Evolutionary conservation across 306 rosid species (phyloP).

Genomic region (Quercus bicolor): DNA sequence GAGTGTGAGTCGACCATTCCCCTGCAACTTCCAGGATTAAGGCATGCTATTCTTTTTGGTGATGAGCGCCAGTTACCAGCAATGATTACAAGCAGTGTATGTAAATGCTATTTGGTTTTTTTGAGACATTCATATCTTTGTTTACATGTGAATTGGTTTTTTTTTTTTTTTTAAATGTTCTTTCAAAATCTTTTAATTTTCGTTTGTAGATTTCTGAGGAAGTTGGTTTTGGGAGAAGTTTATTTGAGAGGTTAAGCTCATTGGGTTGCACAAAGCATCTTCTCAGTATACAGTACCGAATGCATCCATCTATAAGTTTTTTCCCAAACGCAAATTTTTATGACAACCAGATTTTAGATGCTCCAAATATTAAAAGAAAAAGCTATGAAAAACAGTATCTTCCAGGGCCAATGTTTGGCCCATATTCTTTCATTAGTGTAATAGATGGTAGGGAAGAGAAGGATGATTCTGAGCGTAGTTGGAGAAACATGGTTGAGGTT

Average conservation of each 20-base stretch:
- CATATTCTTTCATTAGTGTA: conserved; percentile 74
- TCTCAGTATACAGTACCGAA: conserved; percentile 66
- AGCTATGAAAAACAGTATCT: conserved; percentile 50
- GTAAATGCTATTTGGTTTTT: conserved; percentile 1
- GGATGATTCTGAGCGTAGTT: conserved; percentile 63
- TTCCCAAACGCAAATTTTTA: conserved; percentile 69
- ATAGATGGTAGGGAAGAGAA: conserved; percentile 66
- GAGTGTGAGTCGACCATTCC: conserved; percentile 79
- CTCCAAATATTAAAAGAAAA: conserved; percentile 43
- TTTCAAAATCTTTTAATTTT: not conserved
- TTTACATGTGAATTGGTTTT: not conserved
- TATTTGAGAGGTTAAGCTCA: conserved; percentile 58
- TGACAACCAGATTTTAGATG: conserved; percentile 44
- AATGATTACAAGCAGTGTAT: conserved; percentile 55
- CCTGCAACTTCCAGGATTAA: conserved; percentile 47
- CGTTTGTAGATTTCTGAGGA: conserved; percentile 37
- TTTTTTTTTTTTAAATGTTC: no score
- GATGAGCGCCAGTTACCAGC: conserved; percentile 85
- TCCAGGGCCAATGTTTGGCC: conserved; percentile 58
- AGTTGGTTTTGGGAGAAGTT: conserved; percentile 74
- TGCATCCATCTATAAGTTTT: conserved; percentile 74
- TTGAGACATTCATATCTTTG: not conserved
- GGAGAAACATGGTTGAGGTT: conserved; percentile 66
- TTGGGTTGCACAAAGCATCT: conserved; percentile 51
- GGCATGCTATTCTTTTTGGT: conserved; percentile 69